Conservation (phyloP, 768 basidiomycete genomes). For the Agaricus subrufescens region DNA sequence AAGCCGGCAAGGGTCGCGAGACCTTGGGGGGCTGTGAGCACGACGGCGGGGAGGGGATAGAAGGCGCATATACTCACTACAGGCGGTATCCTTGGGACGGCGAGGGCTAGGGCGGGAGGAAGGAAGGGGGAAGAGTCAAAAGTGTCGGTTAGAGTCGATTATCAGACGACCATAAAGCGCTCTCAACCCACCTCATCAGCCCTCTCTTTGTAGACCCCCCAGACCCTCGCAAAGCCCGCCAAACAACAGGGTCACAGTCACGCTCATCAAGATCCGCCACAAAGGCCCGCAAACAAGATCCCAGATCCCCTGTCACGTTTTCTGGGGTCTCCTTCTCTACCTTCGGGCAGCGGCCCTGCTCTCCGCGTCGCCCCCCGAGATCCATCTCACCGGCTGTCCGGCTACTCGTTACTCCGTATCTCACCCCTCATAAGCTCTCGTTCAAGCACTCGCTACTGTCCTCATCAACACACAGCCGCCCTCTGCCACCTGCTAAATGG, state of each 20-base stretch:
- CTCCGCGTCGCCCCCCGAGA: slow-evolving; percentile 5
- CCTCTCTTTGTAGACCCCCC: slow-evolving; percentile 5
- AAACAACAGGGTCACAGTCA: slow-evolving; percentile 2
- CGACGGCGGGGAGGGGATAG: slow-evolving; percentile 11
- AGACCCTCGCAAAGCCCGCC: not conserved
- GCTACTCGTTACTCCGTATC: not conserved
- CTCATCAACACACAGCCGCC: too few species aligned
- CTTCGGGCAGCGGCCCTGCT: slow-evolving; percentile 7
- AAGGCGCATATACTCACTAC: slow-evolving; percentile 27
- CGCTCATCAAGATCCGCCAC: slow-evolving; percentile 1
- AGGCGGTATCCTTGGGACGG: slow-evolving; percentile 47
- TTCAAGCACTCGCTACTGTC: too few species aligned
- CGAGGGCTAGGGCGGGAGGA: slow-evolving; percentile 32
- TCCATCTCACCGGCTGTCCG: slow-evolving; percentile 7
- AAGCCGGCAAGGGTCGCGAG: slow-evolving; percentile 95
- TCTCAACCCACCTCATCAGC: slow-evolving; percentile 1
- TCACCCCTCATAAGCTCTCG: not conserved
- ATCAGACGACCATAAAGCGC: slow-evolving; percentile 12
- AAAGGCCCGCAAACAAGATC: slow-evolving; percentile 4
- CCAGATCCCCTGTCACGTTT: slow-evolving; percentile 7
- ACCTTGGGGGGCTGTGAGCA: slow-evolving; percentile 36
- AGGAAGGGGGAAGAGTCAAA: slow-evolving; percentile 16
- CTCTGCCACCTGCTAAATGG: too few species aligned
- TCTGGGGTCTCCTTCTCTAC: slow-evolving; percentile 2
- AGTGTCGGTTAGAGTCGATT: slow-evolving; percentile 9